These are phyloP conservation scores for Kodamaea arcana DNA, from an alignment of 1,139 yeast genomes.

Conservation along the genomic window DNA sequence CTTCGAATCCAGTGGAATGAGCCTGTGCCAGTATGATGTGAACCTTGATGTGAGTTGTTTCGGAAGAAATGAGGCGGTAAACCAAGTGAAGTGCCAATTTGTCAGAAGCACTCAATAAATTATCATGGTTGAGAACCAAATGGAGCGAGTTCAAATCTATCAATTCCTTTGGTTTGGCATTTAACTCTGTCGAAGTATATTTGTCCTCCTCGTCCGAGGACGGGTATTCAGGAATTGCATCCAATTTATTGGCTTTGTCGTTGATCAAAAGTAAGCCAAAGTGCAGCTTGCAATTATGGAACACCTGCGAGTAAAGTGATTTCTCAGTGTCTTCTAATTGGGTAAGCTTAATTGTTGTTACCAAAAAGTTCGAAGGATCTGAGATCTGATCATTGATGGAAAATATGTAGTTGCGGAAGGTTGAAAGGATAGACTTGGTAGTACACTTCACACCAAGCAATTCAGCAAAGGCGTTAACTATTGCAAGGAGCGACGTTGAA, in stretches of 20 bases:
- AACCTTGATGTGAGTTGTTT: slow-evolving; percentile 16
- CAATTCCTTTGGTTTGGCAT: slow-evolving; percentile 11
- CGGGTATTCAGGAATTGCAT: slow-evolving; percentile 7
- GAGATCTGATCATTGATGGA: slow-evolving; percentile 30
- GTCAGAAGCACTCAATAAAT: slow-evolving; percentile 32
- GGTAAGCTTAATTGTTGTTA: slow-evolving; percentile 22
- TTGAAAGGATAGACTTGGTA: slow-evolving; percentile 51
- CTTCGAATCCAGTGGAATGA: slow-evolving; percentile 17
- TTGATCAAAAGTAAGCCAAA: slow-evolving; percentile 30
- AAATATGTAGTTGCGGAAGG: slow-evolving; percentile 29
- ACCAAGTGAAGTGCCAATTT: slow-evolving; percentile 27
- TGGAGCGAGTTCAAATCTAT: slow-evolving; percentile 19
- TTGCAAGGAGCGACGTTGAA: slow-evolving; percentile 47
- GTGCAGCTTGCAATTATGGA: slow-evolving; percentile 24
- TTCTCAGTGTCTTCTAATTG: slow-evolving; percentile 17
- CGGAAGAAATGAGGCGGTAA: slow-evolving; percentile 15
- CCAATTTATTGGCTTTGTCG: slow-evolving; percentile 11
- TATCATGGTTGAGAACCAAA: slow-evolving; percentile 28
- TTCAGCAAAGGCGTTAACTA: slow-evolving; percentile 51
- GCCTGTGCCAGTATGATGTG: slow-evolving; percentile 16
- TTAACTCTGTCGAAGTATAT: slow-evolving; percentile 8
- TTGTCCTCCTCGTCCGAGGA: slow-evolving; percentile 10
- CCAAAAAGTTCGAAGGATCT: slow-evolving; percentile 21
- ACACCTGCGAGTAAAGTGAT: slow-evolving; percentile 24
- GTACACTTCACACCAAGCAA: slow-evolving; percentile 46